These are phyloP conservation scores for Paxillus involutus DNA, from an alignment of 768 basidiomycete genomes.

Conservation along the genomic window DNA sequence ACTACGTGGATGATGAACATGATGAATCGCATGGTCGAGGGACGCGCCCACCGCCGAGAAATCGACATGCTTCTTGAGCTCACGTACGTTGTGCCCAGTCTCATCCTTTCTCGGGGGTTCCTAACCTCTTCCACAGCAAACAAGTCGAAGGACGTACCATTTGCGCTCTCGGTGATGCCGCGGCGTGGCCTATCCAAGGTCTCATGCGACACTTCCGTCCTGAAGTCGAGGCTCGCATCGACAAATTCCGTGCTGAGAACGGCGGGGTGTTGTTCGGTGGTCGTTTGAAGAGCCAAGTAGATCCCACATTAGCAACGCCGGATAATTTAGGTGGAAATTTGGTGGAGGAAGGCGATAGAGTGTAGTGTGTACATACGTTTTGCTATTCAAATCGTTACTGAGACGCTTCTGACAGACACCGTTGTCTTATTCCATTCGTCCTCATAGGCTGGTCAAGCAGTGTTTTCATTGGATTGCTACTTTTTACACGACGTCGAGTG, in stretches of 20 bases:
- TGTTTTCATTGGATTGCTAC: no score
- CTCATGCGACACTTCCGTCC: constrained; percentile 98
- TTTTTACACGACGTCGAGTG: no score
- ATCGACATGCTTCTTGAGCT: constrained; percentile 98
- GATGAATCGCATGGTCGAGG: constrained; percentile 97
- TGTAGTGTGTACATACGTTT: constrained; percentile 8
- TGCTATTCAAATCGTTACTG: neutral
- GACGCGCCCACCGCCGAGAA: constrained; percentile 87
- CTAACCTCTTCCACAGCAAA: constrained; percentile 53
- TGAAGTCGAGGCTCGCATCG: constrained; percentile 87
- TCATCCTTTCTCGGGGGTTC: neutral
- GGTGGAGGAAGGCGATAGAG: constrained; percentile 39
- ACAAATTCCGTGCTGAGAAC: constrained; percentile 67
- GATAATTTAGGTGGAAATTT: constrained; percentile 68
- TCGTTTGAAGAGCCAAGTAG: constrained; percentile 61
- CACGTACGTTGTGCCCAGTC: constrained; percentile 53
- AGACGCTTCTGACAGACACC: no score
- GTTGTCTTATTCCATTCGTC: no score
- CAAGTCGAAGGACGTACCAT: constrained; percentile 97
- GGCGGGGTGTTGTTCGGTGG: constrained; percentile 92
- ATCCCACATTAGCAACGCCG: constrained; percentile 67
- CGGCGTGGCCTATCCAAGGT: constrained; percentile 98
- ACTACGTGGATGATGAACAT: constrained; percentile 99
- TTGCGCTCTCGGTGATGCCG: constrained; percentile 95
- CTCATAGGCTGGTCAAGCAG: no score